These are phyloP conservation scores for Diaporthe eres DNA, from an alignment of 2,329 filamentous ascomycete genomes.

Conservation along the genomic window DNA sequence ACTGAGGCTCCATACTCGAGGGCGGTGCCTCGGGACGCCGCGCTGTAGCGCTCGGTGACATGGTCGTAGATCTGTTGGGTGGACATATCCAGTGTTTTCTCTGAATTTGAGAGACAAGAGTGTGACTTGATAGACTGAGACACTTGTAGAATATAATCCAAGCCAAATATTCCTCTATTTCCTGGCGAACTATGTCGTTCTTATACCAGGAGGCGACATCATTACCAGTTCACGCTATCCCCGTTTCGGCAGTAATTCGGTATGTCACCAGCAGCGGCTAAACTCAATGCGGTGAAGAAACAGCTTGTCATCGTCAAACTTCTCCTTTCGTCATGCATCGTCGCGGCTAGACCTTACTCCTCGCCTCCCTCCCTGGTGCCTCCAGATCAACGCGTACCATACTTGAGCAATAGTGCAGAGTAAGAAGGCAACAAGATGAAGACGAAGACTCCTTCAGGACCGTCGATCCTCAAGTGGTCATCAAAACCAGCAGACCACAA, in stretches of 20 bases:
- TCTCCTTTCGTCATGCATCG: conserved; percentile 31
- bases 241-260: conserved; percentile 9
- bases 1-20: conserved; percentile 56
- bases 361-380: too few relatives aligned
- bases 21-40: conserved; percentile 48
- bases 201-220: background rate
- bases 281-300: conserved; percentile 35
- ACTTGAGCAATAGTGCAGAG: rapidly evolving
- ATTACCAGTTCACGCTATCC: background rate
- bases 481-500: conserved; percentile 50
- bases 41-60: conserved; percentile 54
- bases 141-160: background rate
- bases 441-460: background rate
- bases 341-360: conserved; percentile 28
- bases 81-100: conserved; percentile 43
- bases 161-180: background rate
- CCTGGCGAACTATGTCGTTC: background rate
- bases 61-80: conserved; percentile 52
- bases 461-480: conserved; percentile 46
- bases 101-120: background rate
- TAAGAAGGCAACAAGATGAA: background rate
- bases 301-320: conserved; percentile 45
- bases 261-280: conserved; percentile 37
- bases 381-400: background rate
- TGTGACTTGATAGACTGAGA: too few relatives aligned